Base-by-base conservation (phyloP, 306 rosid genomes). In the Quercus rubra region DNA sequence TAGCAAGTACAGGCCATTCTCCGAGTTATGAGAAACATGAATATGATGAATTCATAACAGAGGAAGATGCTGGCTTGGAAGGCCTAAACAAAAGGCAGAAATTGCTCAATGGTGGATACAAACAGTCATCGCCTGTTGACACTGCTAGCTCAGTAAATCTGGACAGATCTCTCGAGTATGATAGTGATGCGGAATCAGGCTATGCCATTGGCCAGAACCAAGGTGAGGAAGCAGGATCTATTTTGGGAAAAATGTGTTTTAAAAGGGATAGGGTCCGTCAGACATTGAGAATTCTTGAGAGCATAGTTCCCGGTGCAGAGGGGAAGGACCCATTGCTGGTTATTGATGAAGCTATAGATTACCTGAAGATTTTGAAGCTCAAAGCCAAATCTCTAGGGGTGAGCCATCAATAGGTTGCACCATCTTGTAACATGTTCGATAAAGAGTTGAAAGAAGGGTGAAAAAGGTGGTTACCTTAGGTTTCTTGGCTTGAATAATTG, bases 271-370 rank as follows among this genome's bases (percentile, higher is more conserved):
- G 83, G 80, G 85, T 93, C 83, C 87, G 74, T 31, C 85, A 88
- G 81, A 83, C 86, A 23, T 66, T 93, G 82, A 90, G 73, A 83
- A 78, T 86, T 82, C 90, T 93, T 23, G 89, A 90, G 91, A 83
- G 87, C 76, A 63, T 93, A 57, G 84, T 90, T 83, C 98, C 98
- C 19, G 94, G 92, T 70, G 89, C 89, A 46, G 89, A 93, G 83
- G 98, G 98, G 51, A 91, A 87, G 83, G 89, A 91, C 49, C 92
- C 98, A 17, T 74, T 87, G 74, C 46, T 85, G 75, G 86, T 93
- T 79, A 87, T 93, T 28, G 98, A 93, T 81, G 91, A 83, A 80
- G 88, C 92, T 55, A 88, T 93, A 68, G 88, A 90, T 70, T 91
- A 93, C 94, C 84, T 93, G 87, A 87, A 82, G 72, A 84, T 87